Evolutionary conservation across 495 filamentous ascomycete genomes (phyloP).

Genomic region (Neurospora sp.): DNA sequence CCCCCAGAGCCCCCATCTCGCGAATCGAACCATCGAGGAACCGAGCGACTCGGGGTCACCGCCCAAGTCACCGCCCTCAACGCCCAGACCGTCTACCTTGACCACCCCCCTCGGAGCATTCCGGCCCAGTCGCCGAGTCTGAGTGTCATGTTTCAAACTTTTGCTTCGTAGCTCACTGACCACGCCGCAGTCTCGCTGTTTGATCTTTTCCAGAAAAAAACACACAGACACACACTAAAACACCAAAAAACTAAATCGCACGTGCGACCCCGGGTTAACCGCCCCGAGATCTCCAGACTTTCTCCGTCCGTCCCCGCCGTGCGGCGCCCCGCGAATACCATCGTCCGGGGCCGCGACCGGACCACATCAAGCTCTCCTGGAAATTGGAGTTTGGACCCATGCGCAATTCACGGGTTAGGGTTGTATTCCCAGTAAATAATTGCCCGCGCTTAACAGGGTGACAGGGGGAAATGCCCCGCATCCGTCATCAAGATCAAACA

Average conservation of each 20-base stretch:
- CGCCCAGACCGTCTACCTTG: background rate
- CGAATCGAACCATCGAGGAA: background rate
- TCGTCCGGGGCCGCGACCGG: background rate
- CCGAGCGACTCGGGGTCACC: background rate
- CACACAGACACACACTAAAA: too few relatives aligned
- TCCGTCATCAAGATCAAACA: too few relatives aligned
- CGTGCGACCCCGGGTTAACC: background rate
- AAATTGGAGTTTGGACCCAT: too few relatives aligned
- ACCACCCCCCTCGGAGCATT: background rate
- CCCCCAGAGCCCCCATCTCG: background rate
- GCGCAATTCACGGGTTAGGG: background rate
- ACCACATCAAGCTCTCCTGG: background rate
- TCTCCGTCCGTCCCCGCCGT: background rate
- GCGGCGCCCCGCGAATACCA: background rate
- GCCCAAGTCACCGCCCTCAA: background rate
- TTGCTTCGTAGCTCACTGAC: background rate
- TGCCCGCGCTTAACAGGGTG: background rate
- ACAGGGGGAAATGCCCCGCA: background rate
- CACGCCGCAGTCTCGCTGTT: too few relatives aligned
- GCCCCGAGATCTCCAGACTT: background rate
- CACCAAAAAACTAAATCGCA: background rate
- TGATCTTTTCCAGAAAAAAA: too few relatives aligned
- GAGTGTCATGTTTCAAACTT: background rate
- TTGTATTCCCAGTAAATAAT: background rate
- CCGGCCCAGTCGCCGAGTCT: background rate